Evolutionary conservation across 139 green algal species (phyloP).

Genomic region (Edaphochlamys debaryana): DNA sequence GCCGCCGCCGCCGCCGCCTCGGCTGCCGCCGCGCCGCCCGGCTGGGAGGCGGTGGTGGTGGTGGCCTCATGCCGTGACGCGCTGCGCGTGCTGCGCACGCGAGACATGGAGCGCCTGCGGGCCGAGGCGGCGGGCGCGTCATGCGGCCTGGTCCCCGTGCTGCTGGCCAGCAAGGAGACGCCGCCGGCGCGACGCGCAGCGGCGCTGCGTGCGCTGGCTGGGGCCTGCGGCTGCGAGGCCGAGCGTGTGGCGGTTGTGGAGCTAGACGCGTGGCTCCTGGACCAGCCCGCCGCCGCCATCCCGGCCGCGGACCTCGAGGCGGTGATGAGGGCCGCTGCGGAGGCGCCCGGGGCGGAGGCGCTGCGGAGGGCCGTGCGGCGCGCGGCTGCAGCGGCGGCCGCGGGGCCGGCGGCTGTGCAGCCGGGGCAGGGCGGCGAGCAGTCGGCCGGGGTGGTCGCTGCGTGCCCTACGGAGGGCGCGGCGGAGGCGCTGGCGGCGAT

Average conservation of each 20-base stretch:
- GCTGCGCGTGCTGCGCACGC: slow-evolving; percentile 6
- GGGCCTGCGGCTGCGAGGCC: slow-evolving; percentile 1
- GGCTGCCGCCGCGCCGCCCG: neutral
- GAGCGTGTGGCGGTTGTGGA: neutral
- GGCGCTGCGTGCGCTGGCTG: slow-evolving; percentile 8
- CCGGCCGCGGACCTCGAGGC: neutral
- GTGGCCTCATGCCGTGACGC: slow-evolving; percentile 20
- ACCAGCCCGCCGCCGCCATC: slow-evolving; percentile 19
- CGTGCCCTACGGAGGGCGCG: too few relatives aligned
- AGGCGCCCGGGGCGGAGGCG: neutral
- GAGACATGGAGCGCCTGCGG: neutral
- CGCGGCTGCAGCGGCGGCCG: neutral
- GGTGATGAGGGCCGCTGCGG: neutral
- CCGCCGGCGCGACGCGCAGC: neutral
- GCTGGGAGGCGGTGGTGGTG: slow-evolving; percentile 27
- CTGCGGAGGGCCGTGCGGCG: slow-evolving; percentile 4
- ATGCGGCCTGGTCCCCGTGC: slow-evolving; percentile 28
- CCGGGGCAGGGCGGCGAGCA: too few relatives aligned
- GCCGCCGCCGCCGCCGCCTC: neutral
- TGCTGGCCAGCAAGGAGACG: slow-evolving; percentile 1
- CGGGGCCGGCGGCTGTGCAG: neutral
- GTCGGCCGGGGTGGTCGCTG: too few relatives aligned
- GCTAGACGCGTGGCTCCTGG: slow-evolving; percentile 5
- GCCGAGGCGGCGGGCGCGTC: neutral
- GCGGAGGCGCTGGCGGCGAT: too few relatives aligned